Conservation (phyloP, 164 flowering plant genomes). For the Vitis rotundifolia region DNA sequence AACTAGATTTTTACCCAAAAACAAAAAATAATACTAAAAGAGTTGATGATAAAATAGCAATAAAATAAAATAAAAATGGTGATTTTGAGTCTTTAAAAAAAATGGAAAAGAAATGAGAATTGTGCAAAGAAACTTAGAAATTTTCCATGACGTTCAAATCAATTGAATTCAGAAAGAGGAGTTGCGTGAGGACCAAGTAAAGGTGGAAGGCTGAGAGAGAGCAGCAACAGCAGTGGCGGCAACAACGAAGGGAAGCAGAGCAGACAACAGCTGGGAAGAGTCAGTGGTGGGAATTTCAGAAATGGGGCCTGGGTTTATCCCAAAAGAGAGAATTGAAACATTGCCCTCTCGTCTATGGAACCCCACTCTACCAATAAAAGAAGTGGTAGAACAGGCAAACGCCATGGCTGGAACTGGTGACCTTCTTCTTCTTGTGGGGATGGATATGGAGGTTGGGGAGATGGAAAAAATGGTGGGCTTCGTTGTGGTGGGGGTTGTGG, state of each 20-base stretch:
- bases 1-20: no score
- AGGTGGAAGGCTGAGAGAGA: conserved; percentile 69
- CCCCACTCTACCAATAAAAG: conserved; percentile 65
- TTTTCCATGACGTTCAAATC: neutral
- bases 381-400: conserved; percentile 49
- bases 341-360: conserved; percentile 60
- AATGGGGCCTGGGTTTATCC: conserved; percentile 21
- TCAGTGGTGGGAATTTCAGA: conserved; percentile 32
- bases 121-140: neutral
- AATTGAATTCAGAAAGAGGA: neutral
- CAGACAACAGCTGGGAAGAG: conserved; percentile 67
- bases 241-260: conserved; percentile 86
- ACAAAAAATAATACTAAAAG: no score
- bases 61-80: no score
- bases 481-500: no score
- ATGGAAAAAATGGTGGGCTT: no score
- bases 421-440: no score
- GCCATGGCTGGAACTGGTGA: no score
- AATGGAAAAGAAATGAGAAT: neutral
- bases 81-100: no score
- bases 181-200: conserved; percentile 55
- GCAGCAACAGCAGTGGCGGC: conserved; percentile 86
- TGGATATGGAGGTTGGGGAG: no score
- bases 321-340: conserved; percentile 54
- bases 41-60: no score